Percentiles rank a stretch among this genome's conserved stretches.
phyloP scores from a whole-genome alignment of 345 rosid genomes.

The Streptanthus diversifolius region DNA sequence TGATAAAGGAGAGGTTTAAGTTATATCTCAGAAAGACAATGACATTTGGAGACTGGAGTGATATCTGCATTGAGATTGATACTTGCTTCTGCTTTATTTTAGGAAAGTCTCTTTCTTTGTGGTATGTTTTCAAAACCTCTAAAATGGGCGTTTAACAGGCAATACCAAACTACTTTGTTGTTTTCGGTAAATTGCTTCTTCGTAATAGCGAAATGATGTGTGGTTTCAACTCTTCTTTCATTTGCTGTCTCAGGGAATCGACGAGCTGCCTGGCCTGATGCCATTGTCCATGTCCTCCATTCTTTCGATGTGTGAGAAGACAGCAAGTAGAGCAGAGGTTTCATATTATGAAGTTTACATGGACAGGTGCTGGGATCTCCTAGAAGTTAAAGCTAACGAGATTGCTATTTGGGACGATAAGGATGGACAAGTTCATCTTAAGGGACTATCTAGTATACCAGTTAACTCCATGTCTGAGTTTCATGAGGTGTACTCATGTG shows the following conservation, averaged over 20 bases:
- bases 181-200: neutral
- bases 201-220: neutral
- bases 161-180: neutral
- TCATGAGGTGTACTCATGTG: slow-evolving; percentile 48
- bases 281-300: slow-evolving; percentile 64
- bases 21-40: neutral
- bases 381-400: slow-evolving; percentile 54
- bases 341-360: slow-evolving; percentile 89
- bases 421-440: slow-evolving; percentile 72
- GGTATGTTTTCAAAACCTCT: neutral
- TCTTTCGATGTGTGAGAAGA: slow-evolving; percentile 49
- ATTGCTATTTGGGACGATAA: slow-evolving; percentile 63
- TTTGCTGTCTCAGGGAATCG: slow-evolving; percentile 55
- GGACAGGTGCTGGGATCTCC: slow-evolving; percentile 89
- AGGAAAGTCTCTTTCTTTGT: neutral
- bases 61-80: neutral
- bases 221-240: neutral
- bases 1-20: neutral
- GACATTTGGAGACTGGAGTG: neutral
- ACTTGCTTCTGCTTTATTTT: neutral
- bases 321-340: slow-evolving; percentile 52
- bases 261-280: slow-evolving; percentile 66
- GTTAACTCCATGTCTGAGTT: slow-evolving; percentile 61
- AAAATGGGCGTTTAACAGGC: neutral
- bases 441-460: slow-evolving; percentile 61